Percentiles rank a stretch among this genome's conserved stretches.
These are phyloP conservation scores for Miscanthus lutarioriparius DNA, from an alignment of 176 grass and related monocot genomes.

Conservation along the genomic window DNA sequence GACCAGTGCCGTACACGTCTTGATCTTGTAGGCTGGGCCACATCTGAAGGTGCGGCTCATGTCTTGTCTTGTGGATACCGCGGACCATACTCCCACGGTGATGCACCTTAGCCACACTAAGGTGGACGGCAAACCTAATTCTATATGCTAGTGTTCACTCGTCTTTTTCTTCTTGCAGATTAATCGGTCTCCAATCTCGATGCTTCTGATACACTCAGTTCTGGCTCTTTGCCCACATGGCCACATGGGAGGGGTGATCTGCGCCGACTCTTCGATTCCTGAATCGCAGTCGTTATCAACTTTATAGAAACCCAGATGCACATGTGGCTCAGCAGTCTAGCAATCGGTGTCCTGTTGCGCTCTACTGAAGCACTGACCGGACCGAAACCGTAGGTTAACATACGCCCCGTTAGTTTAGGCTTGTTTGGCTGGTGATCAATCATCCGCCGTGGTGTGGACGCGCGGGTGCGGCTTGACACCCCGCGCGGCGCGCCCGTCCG, in stretches of 20 bases:
- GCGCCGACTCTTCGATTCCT: background rate
- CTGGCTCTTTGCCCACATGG: background rate
- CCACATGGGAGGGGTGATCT: background rate
- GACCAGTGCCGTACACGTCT: too few relatives aligned
- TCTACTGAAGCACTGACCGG: background rate
- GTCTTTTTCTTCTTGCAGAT: background rate
- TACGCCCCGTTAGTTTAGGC: too few relatives aligned
- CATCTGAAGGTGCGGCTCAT: too few relatives aligned
- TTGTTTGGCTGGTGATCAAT: conserved; percentile 9
- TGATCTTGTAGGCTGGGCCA: too few relatives aligned
- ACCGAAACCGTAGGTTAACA: background rate
- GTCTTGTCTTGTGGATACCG: too few relatives aligned
- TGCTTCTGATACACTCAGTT: background rate
- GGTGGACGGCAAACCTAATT: background rate
- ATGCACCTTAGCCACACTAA: background rate
- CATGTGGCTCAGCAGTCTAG: background rate
- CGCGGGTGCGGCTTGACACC: background rate
- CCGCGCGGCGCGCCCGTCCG: background rate
- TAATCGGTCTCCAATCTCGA: background rate
- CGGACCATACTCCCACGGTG: too few relatives aligned
- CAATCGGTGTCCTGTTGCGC: background rate
- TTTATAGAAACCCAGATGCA: background rate
- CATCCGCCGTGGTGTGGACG: background rate
- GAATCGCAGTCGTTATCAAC: background rate
- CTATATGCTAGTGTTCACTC: background rate